These are phyloP conservation scores for Tulasnella sp. DNA, from an alignment of 768 basidiomycete species.

Conservation along the genomic window DNA sequence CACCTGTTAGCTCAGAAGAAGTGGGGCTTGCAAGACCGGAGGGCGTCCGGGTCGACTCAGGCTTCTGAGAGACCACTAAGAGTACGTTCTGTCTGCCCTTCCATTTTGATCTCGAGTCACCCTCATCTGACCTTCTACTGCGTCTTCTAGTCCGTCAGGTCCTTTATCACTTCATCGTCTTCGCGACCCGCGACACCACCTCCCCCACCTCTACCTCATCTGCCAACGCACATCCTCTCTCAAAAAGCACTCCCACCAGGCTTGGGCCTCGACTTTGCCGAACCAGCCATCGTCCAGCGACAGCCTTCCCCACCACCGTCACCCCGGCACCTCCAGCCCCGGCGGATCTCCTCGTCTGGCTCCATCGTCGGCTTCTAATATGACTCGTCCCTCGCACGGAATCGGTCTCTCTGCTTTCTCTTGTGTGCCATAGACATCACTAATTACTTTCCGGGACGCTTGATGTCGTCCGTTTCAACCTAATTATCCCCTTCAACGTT, in stretches of 20 bases:
- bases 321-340: background rate
- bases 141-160: background rate
- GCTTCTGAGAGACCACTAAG: background rate
- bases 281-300: background rate
- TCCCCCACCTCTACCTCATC: background rate
- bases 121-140: background rate
- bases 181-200: background rate
- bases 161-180: background rate
- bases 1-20: background rate
- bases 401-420: background rate
- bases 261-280: background rate
- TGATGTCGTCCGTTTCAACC: background rate
- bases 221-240: background rate
- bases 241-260: background rate
- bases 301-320: background rate
- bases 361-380: background rate
- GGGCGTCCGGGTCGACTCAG: background rate
- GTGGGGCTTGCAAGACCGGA: background rate
- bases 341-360: background rate
- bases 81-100: background rate
- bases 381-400: background rate
- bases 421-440: slow-evolving; percentile 2
- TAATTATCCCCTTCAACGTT: background rate
- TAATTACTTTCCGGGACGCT: background rate
- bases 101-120: background rate